These are phyloP conservation scores for Pleomassaria siparia DNA, from an alignment of 2,329 filamentous ascomycete genomes.

Conservation along the genomic window DNA sequence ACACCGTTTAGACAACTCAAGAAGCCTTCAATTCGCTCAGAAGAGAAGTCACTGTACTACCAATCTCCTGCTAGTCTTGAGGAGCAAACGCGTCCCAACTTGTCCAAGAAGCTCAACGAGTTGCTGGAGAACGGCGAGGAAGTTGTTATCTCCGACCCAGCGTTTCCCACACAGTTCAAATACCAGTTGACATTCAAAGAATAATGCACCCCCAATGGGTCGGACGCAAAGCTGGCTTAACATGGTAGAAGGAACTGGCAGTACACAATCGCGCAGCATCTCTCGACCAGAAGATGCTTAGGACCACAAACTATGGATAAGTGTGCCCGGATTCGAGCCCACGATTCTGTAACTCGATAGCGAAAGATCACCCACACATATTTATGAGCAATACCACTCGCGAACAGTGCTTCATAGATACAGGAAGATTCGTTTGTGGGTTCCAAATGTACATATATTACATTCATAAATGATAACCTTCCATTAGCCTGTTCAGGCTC, in stretches of 20 bases:
- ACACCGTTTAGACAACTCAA: constrained; percentile 69
- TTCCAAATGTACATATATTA: constrained; percentile 7
- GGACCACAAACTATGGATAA: background rate
- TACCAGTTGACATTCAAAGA: constrained; percentile 57
- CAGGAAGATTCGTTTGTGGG: no score
- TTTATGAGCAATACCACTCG: background rate
- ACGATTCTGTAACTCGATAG: background rate
- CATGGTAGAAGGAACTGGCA: no score
- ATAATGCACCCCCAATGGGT: background rate
- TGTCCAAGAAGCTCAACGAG: constrained; percentile 75
- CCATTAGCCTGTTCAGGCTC: constrained; percentile 18
- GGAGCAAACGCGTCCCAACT: constrained; percentile 79
- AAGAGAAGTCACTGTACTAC: constrained; percentile 87
- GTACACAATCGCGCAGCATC: background rate
- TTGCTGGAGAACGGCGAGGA: constrained; percentile 81
- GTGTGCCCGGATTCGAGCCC: background rate
- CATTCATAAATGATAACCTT: constrained; percentile 11
- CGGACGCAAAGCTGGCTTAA: background rate
- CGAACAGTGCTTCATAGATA: background rate
- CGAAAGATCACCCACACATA: no score
- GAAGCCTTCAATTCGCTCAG: constrained; percentile 81
- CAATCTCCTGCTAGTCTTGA: constrained; percentile 80
- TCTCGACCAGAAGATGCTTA: background rate
- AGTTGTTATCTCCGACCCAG: constrained; percentile 89
- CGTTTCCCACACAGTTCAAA: constrained; percentile 73